A percentile compares a stretch with the other conserved stretches of the same genome.
phyloP scores from a whole-genome alignment of 306 rosid species.

The Ammopiptanthus mongolicus region DNA sequence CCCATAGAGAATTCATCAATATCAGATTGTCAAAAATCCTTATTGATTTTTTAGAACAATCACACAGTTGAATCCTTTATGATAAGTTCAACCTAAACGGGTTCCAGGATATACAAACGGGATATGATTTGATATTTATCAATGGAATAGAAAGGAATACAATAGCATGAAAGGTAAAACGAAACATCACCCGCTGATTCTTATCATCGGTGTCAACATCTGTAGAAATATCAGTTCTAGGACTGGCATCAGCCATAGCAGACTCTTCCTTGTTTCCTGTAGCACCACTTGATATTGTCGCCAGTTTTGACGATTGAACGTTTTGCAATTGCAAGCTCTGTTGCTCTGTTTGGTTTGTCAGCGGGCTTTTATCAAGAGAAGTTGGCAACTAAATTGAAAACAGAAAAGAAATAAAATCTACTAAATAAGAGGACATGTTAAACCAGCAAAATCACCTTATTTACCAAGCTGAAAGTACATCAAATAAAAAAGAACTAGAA shows the following conservation, averaged over 20 bases:
- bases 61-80: too few relatives aligned
- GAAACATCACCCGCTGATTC: slow-evolving; percentile 55
- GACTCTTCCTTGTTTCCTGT: slow-evolving; percentile 42
- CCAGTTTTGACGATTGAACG: slow-evolving; percentile 40
- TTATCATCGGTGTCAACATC: slow-evolving; percentile 89
- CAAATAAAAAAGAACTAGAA: slow-evolving; percentile 8
- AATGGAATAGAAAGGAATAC: background rate
- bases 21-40: slow-evolving; percentile 15
- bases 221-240: slow-evolving; percentile 90
- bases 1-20: slow-evolving; percentile 16
- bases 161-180: slow-evolving; percentile 14
- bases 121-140: background rate
- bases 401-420: background rate
- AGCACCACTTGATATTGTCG: slow-evolving; percentile 25
- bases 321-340: slow-evolving; percentile 24
- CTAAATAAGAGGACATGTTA: background rate
- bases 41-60: too few relatives aligned
- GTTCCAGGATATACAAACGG: background rate
- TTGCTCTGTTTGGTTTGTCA: slow-evolving; percentile 1
- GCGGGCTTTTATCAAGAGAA: slow-evolving; percentile 19
- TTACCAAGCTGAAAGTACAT: slow-evolving; percentile 20
- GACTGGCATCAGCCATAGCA: slow-evolving; percentile 87
- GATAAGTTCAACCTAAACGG: too few relatives aligned
- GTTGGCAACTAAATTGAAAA: slow-evolving; percentile 25
- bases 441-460: background rate